Base-by-base conservation (phyloP, 2,329 filamentous ascomycete species). In the Phialophora chinensis region DNA sequence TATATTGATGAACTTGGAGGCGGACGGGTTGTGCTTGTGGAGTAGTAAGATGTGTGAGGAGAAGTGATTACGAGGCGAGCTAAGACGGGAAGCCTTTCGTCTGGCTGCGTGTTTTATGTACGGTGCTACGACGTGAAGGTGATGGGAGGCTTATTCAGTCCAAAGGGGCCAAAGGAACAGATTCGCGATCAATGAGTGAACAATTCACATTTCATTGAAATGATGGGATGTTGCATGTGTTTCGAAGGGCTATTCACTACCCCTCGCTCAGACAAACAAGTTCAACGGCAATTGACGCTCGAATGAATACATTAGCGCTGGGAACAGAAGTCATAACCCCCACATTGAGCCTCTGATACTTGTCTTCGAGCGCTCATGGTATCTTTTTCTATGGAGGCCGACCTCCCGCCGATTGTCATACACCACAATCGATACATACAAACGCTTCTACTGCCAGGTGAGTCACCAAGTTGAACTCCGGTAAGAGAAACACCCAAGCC, bases 1-100 rank as follows among this genome's bases (percentile, higher is more conserved):
- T 73, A 73, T 47, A 69, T 73, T 33, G 71, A 73, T 61, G 71
- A 73, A 52, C 52, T 73, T 35, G 62, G 33, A 31, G 70, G 70
- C 14, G 70, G 69, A 2, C 55, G 58, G 50, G 68, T 68, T 53
- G 42, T 69, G 27, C 57, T 67, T 38, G 69, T 67, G 5, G 67
- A 66, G 56, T 70, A 66, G 56, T 70, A 58, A 57, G 23, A 23
- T 38, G 6, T 20, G 17, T 31, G 14, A 4, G 20, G 53, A 33
- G 17, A 33, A n/a, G 25, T 53, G 14, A 14, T 52, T 49, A 14
- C 25, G 20, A 25, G 25, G 29, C 10, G n/a, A n/a, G 4, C 23
- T 14, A 12, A 25, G 17, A 50, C 11, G 29, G 14, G 38, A 23
- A 35, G 25, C 44, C 25, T 20, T 29, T 35, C 12, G 35, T 20